Evolutionary conservation across 2,329 filamentous ascomycete species (phyloP).

Genomic region (Achaetomium macrosporum): DNA sequence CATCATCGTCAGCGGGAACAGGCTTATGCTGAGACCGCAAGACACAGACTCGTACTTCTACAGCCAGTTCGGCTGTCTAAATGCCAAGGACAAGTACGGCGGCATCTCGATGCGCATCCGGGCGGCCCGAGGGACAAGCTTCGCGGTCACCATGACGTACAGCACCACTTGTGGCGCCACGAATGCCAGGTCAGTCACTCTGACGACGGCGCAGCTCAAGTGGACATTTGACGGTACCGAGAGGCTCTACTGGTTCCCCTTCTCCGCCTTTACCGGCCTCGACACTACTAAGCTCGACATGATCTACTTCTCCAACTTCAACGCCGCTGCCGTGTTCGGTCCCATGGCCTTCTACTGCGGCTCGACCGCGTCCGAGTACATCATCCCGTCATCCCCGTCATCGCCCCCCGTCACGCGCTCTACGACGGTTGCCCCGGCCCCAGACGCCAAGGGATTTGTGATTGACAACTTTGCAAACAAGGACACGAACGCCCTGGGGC

Average conservation of each 20-base stretch:
- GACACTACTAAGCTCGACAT: constrained; percentile 48
- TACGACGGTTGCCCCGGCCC: constrained; percentile 34
- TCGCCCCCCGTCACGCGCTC: constrained; percentile 32
- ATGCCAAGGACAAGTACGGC: constrained; percentile 45
- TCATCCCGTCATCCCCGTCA: constrained; percentile 37
- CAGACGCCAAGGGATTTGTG: constrained; percentile 39
- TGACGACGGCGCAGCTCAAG: constrained; percentile 44
- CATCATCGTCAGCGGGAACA: constrained; percentile 45
- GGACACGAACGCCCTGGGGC: constrained; percentile 52
- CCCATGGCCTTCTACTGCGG: constrained; percentile 57
- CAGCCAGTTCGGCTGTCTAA: constrained; percentile 49
- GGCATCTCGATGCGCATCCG: constrained; percentile 52
- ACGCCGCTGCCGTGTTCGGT: constrained; percentile 44
- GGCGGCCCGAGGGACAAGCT: constrained; percentile 44
- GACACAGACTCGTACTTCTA: constrained; percentile 51
- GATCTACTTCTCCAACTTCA: constrained; percentile 45
- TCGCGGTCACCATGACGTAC: constrained; percentile 47
- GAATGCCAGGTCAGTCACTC: constrained; percentile 31
- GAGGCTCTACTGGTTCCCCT: constrained; percentile 53
- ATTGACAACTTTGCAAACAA: constrained; percentile 55
- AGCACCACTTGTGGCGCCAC: constrained; percentile 39
- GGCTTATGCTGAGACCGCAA: constrained; percentile 46
- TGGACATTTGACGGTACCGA: constrained; percentile 57
- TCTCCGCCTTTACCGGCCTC: constrained; percentile 44
- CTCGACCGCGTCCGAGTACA: constrained; percentile 42